Evolutionary conservation across 1,284 basidiomycete species (phyloP).

Genomic region (Malassezia psittaci): DNA sequence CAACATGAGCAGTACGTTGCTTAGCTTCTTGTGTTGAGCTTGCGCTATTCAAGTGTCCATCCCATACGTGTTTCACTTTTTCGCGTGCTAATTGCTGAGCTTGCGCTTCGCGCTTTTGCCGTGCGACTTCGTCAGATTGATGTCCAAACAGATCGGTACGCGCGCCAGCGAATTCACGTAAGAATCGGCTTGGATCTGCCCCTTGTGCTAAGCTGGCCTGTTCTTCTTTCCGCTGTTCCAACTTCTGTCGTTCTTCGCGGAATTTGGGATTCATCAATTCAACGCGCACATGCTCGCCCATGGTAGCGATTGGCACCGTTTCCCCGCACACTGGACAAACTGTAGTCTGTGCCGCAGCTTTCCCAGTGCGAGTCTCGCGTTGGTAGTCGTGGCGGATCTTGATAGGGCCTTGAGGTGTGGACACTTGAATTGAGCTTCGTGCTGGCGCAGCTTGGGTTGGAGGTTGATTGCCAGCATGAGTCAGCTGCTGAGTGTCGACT

Average conservation of each 20-base stretch:
- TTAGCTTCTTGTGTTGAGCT: constrained; percentile 26
- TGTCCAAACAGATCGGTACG: constrained; percentile 36
- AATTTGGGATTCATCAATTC: constrained; percentile 83
- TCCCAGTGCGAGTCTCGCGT: constrained; percentile 50
- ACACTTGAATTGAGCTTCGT: background rate
- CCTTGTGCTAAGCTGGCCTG: constrained; percentile 37
- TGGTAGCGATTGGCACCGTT: constrained; percentile 82
- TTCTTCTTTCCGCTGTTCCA: constrained; percentile 40
- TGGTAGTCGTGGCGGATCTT: constrained; percentile 88
- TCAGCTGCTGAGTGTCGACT: background rate
- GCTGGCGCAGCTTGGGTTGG: background rate
- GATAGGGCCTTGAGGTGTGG: constrained; percentile 17
- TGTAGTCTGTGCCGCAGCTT: constrained; percentile 50
- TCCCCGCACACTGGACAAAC: constrained; percentile 88
- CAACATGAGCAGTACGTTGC: constrained; percentile 23
- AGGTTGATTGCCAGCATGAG: constrained; percentile 7
- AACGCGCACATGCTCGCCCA: constrained; percentile 96
- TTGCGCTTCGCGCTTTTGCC: constrained; percentile 30
- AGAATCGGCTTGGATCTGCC: constrained; percentile 37
- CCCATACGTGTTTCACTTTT: constrained; percentile 44
- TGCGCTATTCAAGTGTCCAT: constrained; percentile 36
- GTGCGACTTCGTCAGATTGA: constrained; percentile 31
- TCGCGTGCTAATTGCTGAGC: constrained; percentile 32
- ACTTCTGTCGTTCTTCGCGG: constrained; percentile 38
- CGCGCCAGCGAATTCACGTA: constrained; percentile 35